Base-by-base conservation (phyloP, 192 early-diverging fungal genomes). In the Coemansia sp. region DNA sequence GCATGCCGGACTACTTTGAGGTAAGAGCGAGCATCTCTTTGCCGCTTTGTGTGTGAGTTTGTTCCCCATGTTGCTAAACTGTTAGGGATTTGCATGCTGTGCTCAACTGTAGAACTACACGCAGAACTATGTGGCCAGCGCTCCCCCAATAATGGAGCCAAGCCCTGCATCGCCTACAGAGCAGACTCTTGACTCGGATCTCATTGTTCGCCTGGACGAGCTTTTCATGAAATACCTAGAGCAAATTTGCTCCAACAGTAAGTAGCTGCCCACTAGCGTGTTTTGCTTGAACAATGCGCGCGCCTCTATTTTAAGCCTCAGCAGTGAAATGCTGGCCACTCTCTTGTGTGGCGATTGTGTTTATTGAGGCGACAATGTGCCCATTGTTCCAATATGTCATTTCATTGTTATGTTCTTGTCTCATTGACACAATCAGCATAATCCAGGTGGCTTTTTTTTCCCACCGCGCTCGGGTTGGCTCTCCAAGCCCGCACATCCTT, bases 161-260 rank as follows among this genome's bases (percentile, higher is more conserved):
- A 74, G 65, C 31, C 71, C 77, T 3, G 66, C 76, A 28, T 77
- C 75, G 57, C 72, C 80, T 8, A 48, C 76, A 14, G 70, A 72
- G 57, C 82, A 71, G 62, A 73, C 68, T 9, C 76, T 89, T 11
- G 71, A 85, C 39, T 61, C 70, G 18, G 74, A 82, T 23, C 59
- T 82, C 35, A 67, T 82, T 52, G 57, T 60, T 26, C 73, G 73
- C 45, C 70, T 90, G 36, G 87, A 89, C 74, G 87, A 85, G 55
- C 77, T 90, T 3, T 90, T 90, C 61, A 83, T 88, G 72, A 86
- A 76, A 36, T 90, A 89, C 39, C 82, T 90, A 20, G 85, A 88
- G 66, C 73, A 84, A 23, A 82, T 90, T 21, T 90, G 89, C 57
- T 90, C 89, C 2, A 81, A 90, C 68, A 77, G 85, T 86, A 88